Evolutionary conservation across 805 yeast species (phyloP), one percentile per base, ranked within the genome.

Genomic region (Candida coleopterorum): DNA sequence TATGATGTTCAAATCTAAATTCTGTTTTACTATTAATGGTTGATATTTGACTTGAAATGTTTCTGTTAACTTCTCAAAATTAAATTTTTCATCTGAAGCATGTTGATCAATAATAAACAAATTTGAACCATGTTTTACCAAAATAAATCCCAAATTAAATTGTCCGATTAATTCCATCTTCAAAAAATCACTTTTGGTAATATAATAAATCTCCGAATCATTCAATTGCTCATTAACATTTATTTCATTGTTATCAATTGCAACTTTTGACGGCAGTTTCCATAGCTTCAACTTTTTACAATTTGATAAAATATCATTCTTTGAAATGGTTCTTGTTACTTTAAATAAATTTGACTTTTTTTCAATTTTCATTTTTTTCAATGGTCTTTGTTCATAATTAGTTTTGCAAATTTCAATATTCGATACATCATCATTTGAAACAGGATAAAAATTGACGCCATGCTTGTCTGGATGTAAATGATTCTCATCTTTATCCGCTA

Each of bases 61-160:
- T 0, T 84, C 75, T 2, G 67, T 68, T 12, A 63, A 56, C 33
- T 64, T 67, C 56, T 93, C 98, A 63, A 86, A 93, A 56, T 93
- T 93, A 64, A 52, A 87, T 48, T 89, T 93, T 52, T 93, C 99
- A 62, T 93, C 98, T 46, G 95, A 85, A 1, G 98, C 98, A 63
- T 93, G 99, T 58, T 93, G 99, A 56, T 93, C 99, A 32, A 93
- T 72, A 23, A 93, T 89, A 49, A 93, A 89, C 22, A 90, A 49
- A 51, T 87, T 54, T 4, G 41, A 40, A 31, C 56, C 58, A 34
- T 79, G 67, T 2, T 75, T 72, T 0, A 85, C 93, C 14, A 89
- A 54, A n/a, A 93, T 86, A 48, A 93, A 93, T 0, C 97, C 98
- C n/a, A 84, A 60, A 55, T 93, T 93, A 62, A 93, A 93, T 59